These are phyloP conservation scores for Tuber indicum DNA, from an alignment of 495 filamentous ascomycete species.

Conservation along the genomic window DNA sequence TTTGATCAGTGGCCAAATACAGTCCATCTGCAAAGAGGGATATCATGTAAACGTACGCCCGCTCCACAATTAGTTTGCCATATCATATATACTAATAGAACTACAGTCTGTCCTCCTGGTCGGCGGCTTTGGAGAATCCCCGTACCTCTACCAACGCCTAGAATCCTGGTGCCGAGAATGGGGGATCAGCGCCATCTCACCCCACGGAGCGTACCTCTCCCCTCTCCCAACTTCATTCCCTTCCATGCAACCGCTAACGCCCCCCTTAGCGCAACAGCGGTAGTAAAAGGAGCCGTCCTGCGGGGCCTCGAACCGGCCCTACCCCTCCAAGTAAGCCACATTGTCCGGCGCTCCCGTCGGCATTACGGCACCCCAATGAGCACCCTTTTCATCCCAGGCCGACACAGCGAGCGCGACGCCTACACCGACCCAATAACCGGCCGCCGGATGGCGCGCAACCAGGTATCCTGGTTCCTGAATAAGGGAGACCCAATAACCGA, in stretches of 20 bases:
- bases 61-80: neutral
- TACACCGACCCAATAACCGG: constrained; percentile 11
- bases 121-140: constrained; percentile 34
- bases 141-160: constrained; percentile 22
- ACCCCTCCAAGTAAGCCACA: constrained; percentile 5
- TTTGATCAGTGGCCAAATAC: constrained; percentile 18
- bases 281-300: constrained; percentile 33
- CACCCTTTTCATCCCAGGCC: constrained; percentile 7
- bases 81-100: neutral
- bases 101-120: constrained; percentile 29
- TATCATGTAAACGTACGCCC: constrained; percentile 15
- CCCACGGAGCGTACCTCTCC: constrained; percentile 9
- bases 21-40: neutral
- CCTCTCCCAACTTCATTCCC: neutral
- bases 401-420: constrained; percentile 8
- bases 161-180: neutral
- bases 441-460: constrained; percentile 9
- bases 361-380: constrained; percentile 22
- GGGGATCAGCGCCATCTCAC: constrained; percentile 9
- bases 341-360: constrained; percentile 22
- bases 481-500: constrained; percentile 19
- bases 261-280: constrained; percentile 19
- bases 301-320: constrained; percentile 32
- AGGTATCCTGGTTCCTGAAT: constrained; percentile 30
- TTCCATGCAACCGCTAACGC: neutral